Evolutionary conservation across 805 yeast genomes (phyloP), one percentile per base, ranked within the genome.

Genomic region (Monosporozyma aerobia): DNA sequence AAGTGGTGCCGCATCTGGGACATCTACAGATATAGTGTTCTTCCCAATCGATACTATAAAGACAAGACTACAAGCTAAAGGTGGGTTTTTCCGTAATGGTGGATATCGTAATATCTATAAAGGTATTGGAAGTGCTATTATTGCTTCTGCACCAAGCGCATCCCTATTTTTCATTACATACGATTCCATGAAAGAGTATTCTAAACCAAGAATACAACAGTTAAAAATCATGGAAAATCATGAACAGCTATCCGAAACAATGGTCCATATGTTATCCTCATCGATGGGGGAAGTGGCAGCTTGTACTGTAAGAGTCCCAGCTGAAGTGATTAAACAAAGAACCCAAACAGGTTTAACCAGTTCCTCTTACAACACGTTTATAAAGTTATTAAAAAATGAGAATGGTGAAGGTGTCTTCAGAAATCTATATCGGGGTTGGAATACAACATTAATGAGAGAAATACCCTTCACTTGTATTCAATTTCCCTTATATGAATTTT

Each of bases 391-490:
- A 14, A 69, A 72, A 50, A 86, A 87, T 65, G 71, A 77, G 55
- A 74, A 83, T 1, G 92, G 94, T 1, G 96, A 89, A 68, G 96
- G 97, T 3, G 72, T 82, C 0, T 59, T 86, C 23, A 71, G 77
- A 40, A 96, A 96, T 1, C 73, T 94, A 4, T 94, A 94, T 65
- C 76, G 98, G 59, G 99, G 99, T 7, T 94, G 95, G 90, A 75
- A 80, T 23, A 83, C 95, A 13, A 94, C 99, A 0, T 84, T 94
- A 44, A 77, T 90, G 82, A 77, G 99, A 55, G 99, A 94, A 63
- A 92, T 94, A 46, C 99, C 99, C 4, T 94, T 94, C 71, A 94
- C 99, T 0, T 77, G 90, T 66, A 89, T 94, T 53, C 99, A 94
- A 65, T 94, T 90, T 72, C 99, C 99, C 4, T 69, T 94, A 40